Evolutionary conservation across 2,329 filamentous ascomycete species (phyloP).

Genomic region (Fusarium tjaetaba): DNA sequence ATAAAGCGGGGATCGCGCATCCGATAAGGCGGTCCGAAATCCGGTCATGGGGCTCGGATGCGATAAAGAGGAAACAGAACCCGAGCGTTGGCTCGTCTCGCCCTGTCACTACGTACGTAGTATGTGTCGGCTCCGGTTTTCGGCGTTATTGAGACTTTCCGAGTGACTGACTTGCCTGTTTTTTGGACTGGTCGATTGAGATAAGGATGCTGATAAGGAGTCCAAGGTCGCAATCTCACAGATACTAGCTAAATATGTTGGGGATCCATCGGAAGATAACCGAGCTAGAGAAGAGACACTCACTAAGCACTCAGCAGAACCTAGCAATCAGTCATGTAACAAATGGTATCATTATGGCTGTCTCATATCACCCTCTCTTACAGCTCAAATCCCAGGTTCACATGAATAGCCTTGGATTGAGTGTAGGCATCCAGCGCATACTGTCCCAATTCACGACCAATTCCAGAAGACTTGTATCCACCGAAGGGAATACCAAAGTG

Average conservation of each 20-base stretch:
- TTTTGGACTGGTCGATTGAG: background rate
- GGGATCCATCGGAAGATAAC: background rate
- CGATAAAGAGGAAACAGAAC: constrained; percentile 20
- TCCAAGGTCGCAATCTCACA: background rate
- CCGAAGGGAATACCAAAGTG: constrained; percentile 46
- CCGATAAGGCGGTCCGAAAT: constrained; percentile 5
- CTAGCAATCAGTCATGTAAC: background rate
- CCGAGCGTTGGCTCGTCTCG: background rate
- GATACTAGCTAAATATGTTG: background rate
- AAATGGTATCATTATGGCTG: constrained; percentile 19
- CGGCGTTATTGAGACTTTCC: background rate
- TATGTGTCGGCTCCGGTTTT: background rate
- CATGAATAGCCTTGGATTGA: constrained; percentile 41
- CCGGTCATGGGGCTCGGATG: constrained; percentile 8
- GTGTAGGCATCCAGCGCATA: constrained; percentile 44
- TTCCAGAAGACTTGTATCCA: constrained; percentile 41
- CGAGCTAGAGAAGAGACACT: background rate
- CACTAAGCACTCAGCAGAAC: background rate
- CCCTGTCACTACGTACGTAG: background rate
- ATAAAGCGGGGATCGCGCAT: background rate
- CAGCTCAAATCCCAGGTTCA: constrained; percentile 35
- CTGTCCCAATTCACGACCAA: constrained; percentile 40
- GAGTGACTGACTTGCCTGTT: background rate
- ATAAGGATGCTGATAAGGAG: background rate
- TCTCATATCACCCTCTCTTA: background rate